Conservation (phyloP, 2,329 filamentous ascomycete genomes). For the Exophiala sideris region DNA sequence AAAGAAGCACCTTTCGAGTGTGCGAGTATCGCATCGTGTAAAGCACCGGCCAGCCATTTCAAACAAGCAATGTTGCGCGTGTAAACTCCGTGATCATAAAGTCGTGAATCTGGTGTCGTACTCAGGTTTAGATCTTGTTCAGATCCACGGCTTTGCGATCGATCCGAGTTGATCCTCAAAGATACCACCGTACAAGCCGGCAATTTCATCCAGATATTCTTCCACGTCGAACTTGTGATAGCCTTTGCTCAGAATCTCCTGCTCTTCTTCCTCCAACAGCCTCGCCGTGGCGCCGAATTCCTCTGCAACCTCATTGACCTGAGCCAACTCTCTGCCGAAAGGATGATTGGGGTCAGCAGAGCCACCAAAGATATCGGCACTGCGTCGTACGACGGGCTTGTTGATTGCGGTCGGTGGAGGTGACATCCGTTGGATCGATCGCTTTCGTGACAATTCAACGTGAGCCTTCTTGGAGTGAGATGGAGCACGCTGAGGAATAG, state of each 20-base stretch:
- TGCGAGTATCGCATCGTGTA: background rate
- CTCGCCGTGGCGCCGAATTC: slow-evolving; percentile 64
- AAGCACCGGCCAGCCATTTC: slow-evolving; percentile 9
- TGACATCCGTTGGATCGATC: slow-evolving; percentile 57
- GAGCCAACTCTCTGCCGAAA: slow-evolving; percentile 83
- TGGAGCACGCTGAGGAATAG: slow-evolving; percentile 72
- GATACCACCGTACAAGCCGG: slow-evolving; percentile 62
- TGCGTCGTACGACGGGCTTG: slow-evolving; percentile 32
- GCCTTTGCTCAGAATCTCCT: slow-evolving; percentile 65
- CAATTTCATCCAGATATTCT: slow-evolving; percentile 80
- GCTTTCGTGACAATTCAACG: slow-evolving; percentile 68
- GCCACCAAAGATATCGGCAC: slow-evolving; percentile 37
- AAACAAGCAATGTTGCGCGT: background rate
- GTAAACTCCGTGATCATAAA: background rate
- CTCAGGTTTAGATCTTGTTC: slow-evolving; percentile 9
- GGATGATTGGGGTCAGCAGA: slow-evolving; percentile 55
- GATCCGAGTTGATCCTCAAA: slow-evolving; percentile 49
- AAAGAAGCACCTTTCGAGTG: background rate
- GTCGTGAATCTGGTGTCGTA: slow-evolving; percentile 10
- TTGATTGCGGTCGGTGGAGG: slow-evolving; percentile 39
- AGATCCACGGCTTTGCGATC: slow-evolving; percentile 42
- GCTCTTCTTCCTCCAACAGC: slow-evolving; percentile 66
- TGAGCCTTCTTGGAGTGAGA: slow-evolving; percentile 88
- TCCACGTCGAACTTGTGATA: slow-evolving; percentile 71
- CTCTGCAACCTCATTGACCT: slow-evolving; percentile 90